Percentiles rank a stretch among this genome's conserved stretches.
phyloP scores from a whole-genome alignment of 768 basidiomycete genomes.

The Phlegmacium glaucopus region DNA sequence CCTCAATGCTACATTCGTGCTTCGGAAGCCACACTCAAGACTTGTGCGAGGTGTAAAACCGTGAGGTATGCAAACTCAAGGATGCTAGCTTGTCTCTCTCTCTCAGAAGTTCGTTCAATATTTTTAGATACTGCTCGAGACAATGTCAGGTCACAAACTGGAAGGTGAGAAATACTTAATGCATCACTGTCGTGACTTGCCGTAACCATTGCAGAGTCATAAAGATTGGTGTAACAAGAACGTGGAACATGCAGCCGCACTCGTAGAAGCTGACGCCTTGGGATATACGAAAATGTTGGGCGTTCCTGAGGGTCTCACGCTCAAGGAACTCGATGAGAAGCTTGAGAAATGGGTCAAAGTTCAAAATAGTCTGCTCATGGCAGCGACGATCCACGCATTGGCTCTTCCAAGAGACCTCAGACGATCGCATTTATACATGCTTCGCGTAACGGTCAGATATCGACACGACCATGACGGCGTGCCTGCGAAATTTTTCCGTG shows the following conservation, averaged over 20 bases:
- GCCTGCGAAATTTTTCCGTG: constrained; percentile 24
- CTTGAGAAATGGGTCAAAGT: constrained; percentile 31
- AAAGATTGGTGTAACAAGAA: constrained; percentile 10
- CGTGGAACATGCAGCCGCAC: constrained; percentile 4
- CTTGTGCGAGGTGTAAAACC: no score
- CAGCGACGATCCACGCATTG: constrained; percentile 26
- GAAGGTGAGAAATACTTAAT: no score
- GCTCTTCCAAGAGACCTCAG: constrained; percentile 21
- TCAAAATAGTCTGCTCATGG: constrained; percentile 25
- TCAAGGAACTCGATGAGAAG: constrained; percentile 25
- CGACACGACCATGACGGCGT: constrained; percentile 20
- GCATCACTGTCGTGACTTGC: neutral
- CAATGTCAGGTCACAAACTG: no score
- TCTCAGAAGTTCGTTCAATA: no score
- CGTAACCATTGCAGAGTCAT: constrained; percentile 9
- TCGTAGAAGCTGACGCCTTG: constrained; percentile 3
- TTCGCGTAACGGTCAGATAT: constrained; percentile 6
- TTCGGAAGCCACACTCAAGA: no score
- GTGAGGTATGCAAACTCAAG: no score
- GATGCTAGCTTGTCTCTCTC: no score
- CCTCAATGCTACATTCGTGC: no score
- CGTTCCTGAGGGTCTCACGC: constrained; percentile 19
- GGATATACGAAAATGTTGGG: neutral
- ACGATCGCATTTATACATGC: constrained; percentile 12
- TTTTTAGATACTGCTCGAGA: no score